Evolutionary conservation across 2,329 filamentous ascomycete species (phyloP).

Genomic region (Eurotiales sp.): DNA sequence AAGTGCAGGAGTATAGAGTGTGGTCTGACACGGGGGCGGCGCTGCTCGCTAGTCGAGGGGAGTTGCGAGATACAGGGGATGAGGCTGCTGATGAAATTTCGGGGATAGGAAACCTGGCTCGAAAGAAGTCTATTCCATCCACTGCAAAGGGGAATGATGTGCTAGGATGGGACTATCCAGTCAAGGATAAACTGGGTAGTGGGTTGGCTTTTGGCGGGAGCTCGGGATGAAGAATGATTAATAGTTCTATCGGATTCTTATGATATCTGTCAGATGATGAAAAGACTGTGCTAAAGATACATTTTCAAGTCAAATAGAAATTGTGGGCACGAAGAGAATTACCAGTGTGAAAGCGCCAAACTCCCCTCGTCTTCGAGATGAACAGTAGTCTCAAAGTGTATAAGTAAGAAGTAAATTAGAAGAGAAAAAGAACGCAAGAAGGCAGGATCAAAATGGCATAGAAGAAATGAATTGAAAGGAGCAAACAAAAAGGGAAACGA

Average conservation of each 20-base stretch:
- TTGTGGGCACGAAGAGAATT: not conserved
- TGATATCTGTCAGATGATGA: not conserved
- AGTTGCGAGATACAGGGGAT: conserved; percentile 16
- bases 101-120: conserved; percentile 8
- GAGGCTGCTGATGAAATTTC: conserved; percentile 8
- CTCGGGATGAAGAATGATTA: conserved; percentile 13
- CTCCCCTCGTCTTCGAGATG: conserved; percentile 12
- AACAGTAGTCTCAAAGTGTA: conserved; percentile 15
- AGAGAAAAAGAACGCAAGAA: not conserved
- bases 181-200: conserved; percentile 19
- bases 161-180: conserved; percentile 7
- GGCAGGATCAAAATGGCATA: conserved; percentile 1
- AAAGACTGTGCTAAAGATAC: conserved; percentile 9
- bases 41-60: conserved; percentile 35
- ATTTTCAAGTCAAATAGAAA: not conserved
- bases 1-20: conserved; percentile 39
- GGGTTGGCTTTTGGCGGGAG: conserved; percentile 21
- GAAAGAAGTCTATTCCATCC: conserved; percentile 9
- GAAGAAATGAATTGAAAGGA: not conserved
- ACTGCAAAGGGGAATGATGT: conserved; percentile 9
- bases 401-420: conserved; percentile 1
- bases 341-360: conserved; percentile 3
- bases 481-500: not conserved
- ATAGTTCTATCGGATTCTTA: not conserved
- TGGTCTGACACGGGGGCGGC: conserved; percentile 45